Conservation (phyloP, 208 protist species). For the Leishmania tarentolae region DNA sequence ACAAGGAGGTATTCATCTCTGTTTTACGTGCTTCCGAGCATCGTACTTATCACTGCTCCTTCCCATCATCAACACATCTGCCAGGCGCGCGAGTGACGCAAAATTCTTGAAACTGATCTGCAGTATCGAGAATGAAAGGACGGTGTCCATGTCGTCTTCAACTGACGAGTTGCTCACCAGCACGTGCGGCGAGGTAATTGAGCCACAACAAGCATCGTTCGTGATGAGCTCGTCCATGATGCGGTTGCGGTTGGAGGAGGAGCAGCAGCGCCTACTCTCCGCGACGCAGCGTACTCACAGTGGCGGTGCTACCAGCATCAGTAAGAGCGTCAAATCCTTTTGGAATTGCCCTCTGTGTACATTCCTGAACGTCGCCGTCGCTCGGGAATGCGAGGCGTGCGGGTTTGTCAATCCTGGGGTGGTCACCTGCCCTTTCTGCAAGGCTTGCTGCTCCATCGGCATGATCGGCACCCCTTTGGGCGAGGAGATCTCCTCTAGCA, state of each 20-base stretch:
- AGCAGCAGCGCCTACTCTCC: conserved; percentile 21
- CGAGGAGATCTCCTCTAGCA: background rate
- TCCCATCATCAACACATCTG: conserved; percentile 53
- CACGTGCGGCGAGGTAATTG: conserved; percentile 35
- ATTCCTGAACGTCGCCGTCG: conserved; percentile 38
- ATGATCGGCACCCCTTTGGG: background rate
- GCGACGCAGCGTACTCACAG: background rate
- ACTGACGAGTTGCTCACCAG: conserved; percentile 24
- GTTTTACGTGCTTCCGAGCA: conserved; percentile 71
- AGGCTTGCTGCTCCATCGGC: conserved; percentile 24
- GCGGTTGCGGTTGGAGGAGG: conserved; percentile 22
- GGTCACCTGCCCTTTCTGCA: conserved; percentile 47
- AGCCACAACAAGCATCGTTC: conserved; percentile 45
- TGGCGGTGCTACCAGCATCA: background rate
- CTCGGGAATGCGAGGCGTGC: conserved; percentile 43
- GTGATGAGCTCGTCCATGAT: conserved; percentile 51
- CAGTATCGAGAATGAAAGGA: conserved; percentile 29
- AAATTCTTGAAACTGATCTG: conserved; percentile 50
- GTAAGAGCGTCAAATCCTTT: conserved; percentile 12
- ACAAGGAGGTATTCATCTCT: conserved; percentile 49
- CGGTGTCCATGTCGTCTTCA: conserved; percentile 10
- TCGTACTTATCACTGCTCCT: conserved; percentile 53
- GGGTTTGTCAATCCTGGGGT: conserved; percentile 33
- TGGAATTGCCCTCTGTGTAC: conserved; percentile 68
- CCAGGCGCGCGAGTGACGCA: conserved; percentile 45